Percentiles rank a stretch among this genome's conserved stretches.
These are phyloP conservation scores for Lachancea sp. DNA, from an alignment of 805 yeast species.

Conservation along the genomic window DNA sequence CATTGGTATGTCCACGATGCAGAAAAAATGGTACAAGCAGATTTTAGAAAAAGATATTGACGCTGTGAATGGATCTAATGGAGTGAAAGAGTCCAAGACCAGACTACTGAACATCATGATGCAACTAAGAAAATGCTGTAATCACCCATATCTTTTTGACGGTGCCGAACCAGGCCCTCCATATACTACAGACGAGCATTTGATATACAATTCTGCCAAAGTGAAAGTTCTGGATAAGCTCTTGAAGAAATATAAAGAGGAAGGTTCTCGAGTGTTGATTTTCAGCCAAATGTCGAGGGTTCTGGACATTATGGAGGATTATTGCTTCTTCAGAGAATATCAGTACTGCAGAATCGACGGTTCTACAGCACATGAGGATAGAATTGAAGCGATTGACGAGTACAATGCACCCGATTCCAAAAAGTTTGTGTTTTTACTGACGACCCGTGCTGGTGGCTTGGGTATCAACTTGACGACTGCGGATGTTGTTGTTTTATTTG, in stretches of 20 bases:
- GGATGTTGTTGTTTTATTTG: conserved; percentile 66
- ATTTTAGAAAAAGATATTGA: conserved; percentile 73
- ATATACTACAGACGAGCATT: conserved; percentile 76
- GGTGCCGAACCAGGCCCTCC: conserved; percentile 93
- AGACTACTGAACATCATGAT: conserved; percentile 71
- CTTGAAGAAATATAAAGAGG: conserved; percentile 51
- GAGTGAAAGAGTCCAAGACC: conserved; percentile 69
- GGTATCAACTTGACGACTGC: conserved; percentile 82
- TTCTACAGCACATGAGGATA: conserved; percentile 70
- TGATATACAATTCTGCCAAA: conserved; percentile 66
- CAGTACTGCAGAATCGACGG: conserved; percentile 80
- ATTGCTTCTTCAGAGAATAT: conserved; percentile 61
- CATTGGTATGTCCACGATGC: conserved; percentile 74
- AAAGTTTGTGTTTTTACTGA: conserved; percentile 66
- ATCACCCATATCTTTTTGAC: conserved; percentile 77
- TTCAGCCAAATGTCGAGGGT: conserved; percentile 82
- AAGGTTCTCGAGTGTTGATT: conserved; percentile 72
- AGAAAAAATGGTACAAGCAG: conserved; percentile 68
- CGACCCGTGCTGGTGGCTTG: conserved; percentile 87
- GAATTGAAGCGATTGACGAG: conserved; percentile 71
- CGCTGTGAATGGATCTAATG: conserved; percentile 78
- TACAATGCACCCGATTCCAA: conserved; percentile 68
- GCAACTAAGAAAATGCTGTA: conserved; percentile 82
- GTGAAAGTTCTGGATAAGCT: conserved; percentile 65
- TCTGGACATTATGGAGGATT: conserved; percentile 75